Evolutionary conservation across 2,329 filamentous ascomycete species (phyloP).

Genomic region (Venturia pyrina): DNA sequence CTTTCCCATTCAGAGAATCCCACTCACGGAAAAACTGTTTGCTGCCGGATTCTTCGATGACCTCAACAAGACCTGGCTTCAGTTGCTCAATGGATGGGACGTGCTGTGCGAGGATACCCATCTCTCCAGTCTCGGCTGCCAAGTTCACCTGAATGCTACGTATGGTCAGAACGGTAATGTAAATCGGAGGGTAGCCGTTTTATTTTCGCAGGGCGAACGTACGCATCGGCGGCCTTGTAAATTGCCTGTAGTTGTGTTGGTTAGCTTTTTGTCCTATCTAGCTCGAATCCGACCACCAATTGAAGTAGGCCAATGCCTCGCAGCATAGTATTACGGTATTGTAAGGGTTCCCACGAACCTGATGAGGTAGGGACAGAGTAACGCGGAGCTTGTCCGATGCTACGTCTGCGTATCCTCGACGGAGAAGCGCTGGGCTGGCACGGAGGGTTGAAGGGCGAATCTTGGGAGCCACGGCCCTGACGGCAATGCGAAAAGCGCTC

Average conservation of each 20-base stretch:
- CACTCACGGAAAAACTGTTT: constrained; percentile 97
- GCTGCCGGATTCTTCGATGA: constrained; percentile 81
- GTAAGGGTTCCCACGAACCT: constrained; percentile 54
- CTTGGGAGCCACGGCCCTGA: constrained; percentile 65
- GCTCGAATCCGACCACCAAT: constrained; percentile 6
- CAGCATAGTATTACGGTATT: neutral
- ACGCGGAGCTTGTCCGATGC: constrained; percentile 71
- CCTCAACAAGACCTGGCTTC: constrained; percentile 89
- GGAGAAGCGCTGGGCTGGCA: constrained; percentile 46
- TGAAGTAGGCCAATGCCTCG: neutral
- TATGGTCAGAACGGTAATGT: constrained; percentile 18
- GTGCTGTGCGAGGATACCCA: constrained; percentile 99
- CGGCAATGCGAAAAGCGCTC: constrained; percentile 87
- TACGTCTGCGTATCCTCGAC: constrained; percentile 70
- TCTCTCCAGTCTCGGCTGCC: constrained; percentile 93
- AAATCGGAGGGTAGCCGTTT: constrained; percentile 15
- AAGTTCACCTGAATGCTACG: constrained; percentile 95
- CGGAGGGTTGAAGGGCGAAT: constrained; percentile 69
- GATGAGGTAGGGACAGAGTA: constrained; percentile 92
- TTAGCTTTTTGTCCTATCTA: constrained; percentile 19
- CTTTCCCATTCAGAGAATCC: neutral
- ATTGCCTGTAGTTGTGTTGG: constrained; percentile 41
- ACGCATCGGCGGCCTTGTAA: constrained; percentile 64
- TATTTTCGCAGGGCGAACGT: constrained; percentile 31
- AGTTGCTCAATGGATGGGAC: constrained; percentile 98